A percentile compares a stretch with the other conserved stretches of the same genome.
Conservation (phyloP, 495 filamentous ascomycete genomes). For the Penicillium longicatenatum region DNA sequence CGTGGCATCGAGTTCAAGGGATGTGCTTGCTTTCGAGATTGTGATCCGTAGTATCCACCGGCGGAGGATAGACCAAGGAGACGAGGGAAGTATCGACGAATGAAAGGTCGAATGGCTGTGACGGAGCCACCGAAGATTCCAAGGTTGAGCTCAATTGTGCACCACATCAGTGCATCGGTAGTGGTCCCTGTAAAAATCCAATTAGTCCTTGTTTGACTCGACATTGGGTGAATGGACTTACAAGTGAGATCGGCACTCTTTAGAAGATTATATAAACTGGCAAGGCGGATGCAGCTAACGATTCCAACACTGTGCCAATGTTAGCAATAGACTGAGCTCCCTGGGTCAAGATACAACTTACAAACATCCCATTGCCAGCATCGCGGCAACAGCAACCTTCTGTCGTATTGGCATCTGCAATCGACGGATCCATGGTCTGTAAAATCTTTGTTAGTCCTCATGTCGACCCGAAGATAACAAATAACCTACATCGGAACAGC, state of each 20-base stretch:
- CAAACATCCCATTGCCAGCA: slow-evolving; percentile 36
- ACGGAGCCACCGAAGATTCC: slow-evolving; percentile 39
- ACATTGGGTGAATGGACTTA: slow-evolving; percentile 11
- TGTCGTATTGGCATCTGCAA: slow-evolving; percentile 36
- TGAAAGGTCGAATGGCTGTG: slow-evolving; percentile 36
- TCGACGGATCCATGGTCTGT: slow-evolving; percentile 34
- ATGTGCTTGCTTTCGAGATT: slow-evolving; percentile 27
- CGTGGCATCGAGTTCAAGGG: slow-evolving; percentile 30
- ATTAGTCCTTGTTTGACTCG: not conserved
- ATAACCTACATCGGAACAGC: slow-evolving; percentile 38
- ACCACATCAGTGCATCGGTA: slow-evolving; percentile 34
- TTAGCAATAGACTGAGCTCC: not conserved
- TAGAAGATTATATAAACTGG: slow-evolving; percentile 25
- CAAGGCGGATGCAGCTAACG: slow-evolving; percentile 38
- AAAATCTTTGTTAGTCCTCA: not conserved
- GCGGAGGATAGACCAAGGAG: slow-evolving; percentile 33
- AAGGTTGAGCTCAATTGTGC: slow-evolving; percentile 38
- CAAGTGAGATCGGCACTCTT: slow-evolving; percentile 31
- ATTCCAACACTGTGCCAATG: slow-evolving; percentile 28
- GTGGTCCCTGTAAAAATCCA: slow-evolving; percentile 25
- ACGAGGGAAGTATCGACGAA: slow-evolving; percentile 36
- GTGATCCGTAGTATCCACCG: slow-evolving; percentile 13
- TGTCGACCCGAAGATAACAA: not conserved
- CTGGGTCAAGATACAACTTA: slow-evolving; percentile 16
- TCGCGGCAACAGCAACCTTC: slow-evolving; percentile 31